Evolutionary conservation across 2,329 filamentous ascomycete species (phyloP).

Genomic region (Fusarium lateritium): DNA sequence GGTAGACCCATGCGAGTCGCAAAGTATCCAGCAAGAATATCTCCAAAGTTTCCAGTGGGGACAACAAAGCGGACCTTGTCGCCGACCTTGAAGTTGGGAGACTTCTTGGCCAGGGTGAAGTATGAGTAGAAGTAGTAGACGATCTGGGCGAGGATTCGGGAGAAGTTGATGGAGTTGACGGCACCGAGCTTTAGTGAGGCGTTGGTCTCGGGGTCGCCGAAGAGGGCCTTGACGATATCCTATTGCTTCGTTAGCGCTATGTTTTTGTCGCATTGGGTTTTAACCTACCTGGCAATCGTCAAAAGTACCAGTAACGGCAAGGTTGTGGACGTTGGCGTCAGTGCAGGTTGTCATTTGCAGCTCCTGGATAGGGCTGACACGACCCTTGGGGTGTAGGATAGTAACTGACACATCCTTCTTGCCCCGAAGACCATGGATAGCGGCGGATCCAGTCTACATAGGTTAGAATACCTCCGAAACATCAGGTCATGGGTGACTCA

Average conservation of each 20-base stretch:
- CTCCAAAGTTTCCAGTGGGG: conserved; percentile 94
- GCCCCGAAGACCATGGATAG: conserved; percentile 93
- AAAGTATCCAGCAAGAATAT: conserved; percentile 94
- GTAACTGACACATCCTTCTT: conserved; percentile 98
- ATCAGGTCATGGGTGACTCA: conserved; percentile 17
- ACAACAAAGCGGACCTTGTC: conserved; percentile 88
- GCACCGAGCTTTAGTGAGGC: conserved; percentile 86
- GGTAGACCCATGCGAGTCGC: conserved; percentile 92
- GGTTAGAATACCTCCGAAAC: conserved; percentile 8
- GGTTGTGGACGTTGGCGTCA: conserved; percentile 92
- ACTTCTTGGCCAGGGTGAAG: conserved; percentile 80
- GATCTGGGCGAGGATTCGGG: conserved; percentile 94
- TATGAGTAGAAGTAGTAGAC: conserved; percentile 98
- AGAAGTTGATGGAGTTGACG: conserved; percentile 98
- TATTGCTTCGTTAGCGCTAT: conserved; percentile 1
- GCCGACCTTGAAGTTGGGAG: conserved; percentile 72
- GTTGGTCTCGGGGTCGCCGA: conserved; percentile 89
- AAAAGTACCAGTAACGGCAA: conserved; percentile 91
- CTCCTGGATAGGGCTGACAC: conserved; percentile 92
- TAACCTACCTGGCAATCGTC: conserved; percentile 87
- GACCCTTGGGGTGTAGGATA: conserved; percentile 93
- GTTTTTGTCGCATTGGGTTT: background rate
- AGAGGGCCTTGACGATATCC: conserved; percentile 89
- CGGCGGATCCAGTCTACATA: conserved; percentile 83
- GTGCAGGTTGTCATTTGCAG: conserved; percentile 96